Evolutionary conservation across 768 basidiomycete species (phyloP).

Genomic region (Leccinum longicurvipes): DNA sequence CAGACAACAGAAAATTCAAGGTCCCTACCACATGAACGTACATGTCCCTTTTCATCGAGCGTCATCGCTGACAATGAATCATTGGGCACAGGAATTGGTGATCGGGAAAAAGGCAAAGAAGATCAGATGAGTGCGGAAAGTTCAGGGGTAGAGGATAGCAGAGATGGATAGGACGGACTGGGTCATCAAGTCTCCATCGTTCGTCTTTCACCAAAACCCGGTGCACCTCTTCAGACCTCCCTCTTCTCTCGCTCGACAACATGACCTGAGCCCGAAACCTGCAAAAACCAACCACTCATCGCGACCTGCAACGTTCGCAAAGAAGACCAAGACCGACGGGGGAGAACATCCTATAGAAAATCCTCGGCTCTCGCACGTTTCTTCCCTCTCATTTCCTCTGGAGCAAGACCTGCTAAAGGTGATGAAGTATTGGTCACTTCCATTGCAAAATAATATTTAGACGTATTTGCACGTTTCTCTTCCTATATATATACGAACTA

Average conservation of each 20-base stretch:
- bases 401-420: constrained; percentile 23
- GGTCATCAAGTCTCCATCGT: constrained; percentile 32
- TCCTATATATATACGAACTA: constrained; percentile 46
- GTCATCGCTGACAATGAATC: constrained; percentile 9
- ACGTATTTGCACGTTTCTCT: constrained; percentile 65
- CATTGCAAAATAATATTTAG: constrained; percentile 58
- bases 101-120: constrained; percentile 12
- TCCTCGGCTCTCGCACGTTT: constrained; percentile 87
- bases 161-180: constrained; percentile 37
- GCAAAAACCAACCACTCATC: constrained; percentile 29
- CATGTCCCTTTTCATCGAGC: constrained; percentile 11
- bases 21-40: constrained; percentile 28
- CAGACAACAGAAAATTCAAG: constrained; percentile 14
- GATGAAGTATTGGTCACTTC: constrained; percentile 30
- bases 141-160: constrained; percentile 21
- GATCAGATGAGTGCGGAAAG: constrained; percentile 28
- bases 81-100: constrained; percentile 11
- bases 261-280: constrained; percentile 25
- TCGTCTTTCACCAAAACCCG: constrained; percentile 3
- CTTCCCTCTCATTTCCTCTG: constrained; percentile 70
- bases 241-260: constrained; percentile 8
- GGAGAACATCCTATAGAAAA: constrained; percentile 50
- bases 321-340: constrained; percentile 30
- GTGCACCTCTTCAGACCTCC: neutral
- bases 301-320: constrained; percentile 26